These are phyloP conservation scores for Carallia brachiata DNA, from an alignment of 345 rosid genomes.

Conservation along the genomic window DNA sequence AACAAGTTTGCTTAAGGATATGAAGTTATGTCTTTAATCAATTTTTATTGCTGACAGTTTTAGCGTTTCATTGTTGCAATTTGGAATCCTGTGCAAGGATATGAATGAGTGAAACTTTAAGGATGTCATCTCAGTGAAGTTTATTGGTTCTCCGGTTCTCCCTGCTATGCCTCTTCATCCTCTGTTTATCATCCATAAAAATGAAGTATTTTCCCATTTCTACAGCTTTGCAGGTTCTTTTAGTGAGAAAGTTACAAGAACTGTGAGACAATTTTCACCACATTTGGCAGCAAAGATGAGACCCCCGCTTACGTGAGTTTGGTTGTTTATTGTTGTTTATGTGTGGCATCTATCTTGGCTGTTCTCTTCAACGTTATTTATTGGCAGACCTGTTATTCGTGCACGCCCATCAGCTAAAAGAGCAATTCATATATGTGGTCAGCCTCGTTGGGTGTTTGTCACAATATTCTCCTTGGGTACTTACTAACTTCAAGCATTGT, in stretches of 20 bases:
- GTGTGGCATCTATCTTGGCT: conserved; percentile 9
- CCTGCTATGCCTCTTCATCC: neutral
- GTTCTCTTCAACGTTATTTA: conserved; percentile 12
- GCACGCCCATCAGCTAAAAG: conserved; percentile 92
- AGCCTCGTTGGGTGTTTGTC: conserved; percentile 93
- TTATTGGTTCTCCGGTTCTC: neutral
- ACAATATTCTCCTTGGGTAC: conserved; percentile 65
- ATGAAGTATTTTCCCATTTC: neutral
- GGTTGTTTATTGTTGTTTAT: conserved; percentile 5
- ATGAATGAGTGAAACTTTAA: neutral
- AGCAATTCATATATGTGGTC: conserved; percentile 75
- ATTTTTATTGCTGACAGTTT: neutral
- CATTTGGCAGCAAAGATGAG: conserved; percentile 96
- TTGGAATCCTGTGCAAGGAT: neutral
- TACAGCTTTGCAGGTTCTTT: conserved; percentile 95
- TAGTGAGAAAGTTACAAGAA: conserved; percentile 85
- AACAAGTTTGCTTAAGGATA: too few relatives aligned
- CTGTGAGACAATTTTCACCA: conserved; percentile 86
- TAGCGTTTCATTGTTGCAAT: too few relatives aligned
- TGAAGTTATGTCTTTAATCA: neutral
- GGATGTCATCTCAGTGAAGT: neutral
- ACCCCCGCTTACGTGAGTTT: conserved; percentile 75
- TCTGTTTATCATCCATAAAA: neutral
- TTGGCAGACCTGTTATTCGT: conserved; percentile 83
- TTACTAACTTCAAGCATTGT: neutral